phyloP scores from a whole-genome alignment of 306 rosid species.

The Clitoria ternatea region DNA sequence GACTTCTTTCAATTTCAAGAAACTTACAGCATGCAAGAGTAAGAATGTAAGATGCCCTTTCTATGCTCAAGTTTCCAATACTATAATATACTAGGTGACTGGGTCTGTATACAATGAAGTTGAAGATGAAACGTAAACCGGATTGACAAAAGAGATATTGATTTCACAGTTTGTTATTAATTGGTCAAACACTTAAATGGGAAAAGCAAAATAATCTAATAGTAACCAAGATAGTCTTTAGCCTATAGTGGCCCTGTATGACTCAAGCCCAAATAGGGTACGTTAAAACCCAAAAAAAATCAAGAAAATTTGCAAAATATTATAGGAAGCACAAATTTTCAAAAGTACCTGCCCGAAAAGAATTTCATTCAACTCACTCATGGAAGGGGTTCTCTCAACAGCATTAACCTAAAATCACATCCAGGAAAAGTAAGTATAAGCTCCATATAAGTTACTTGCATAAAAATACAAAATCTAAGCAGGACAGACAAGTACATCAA shows the following conservation, averaged over 20 bases:
- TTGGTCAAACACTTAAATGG: background rate
- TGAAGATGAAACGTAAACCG: slow-evolving; percentile 8
- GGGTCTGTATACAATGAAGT: slow-evolving; percentile 9
- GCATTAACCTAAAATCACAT: slow-evolving; percentile 78
- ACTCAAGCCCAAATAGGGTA: too few species aligned
- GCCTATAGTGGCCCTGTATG: too few species aligned
- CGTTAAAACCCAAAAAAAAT: too few species aligned
- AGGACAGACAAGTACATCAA: background rate
- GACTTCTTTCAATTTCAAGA: slow-evolving; percentile 8
- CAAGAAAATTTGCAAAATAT: background rate
- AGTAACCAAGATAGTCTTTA: too few species aligned
- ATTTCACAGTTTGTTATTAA: slow-evolving; percentile 5
- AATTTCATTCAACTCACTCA: slow-evolving; percentile 97
- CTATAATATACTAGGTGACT: background rate
- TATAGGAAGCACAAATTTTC: slow-evolving; percentile 16
- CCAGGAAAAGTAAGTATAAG: slow-evolving; percentile 21
- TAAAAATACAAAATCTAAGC: slow-evolving; percentile 24
- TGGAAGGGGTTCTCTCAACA: slow-evolving; percentile 94
- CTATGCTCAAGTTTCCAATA: background rate
- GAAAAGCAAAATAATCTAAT: background rate
- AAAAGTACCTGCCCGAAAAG: slow-evolving; percentile 83
- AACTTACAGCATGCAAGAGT: slow-evolving; percentile 11
- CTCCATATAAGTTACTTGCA: slow-evolving; percentile 4
- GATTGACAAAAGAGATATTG: slow-evolving; percentile 1
- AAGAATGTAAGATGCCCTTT: background rate